Conservation (phyloP, 352 stramenopile species). For the Globisporangium radiosum region DNA sequence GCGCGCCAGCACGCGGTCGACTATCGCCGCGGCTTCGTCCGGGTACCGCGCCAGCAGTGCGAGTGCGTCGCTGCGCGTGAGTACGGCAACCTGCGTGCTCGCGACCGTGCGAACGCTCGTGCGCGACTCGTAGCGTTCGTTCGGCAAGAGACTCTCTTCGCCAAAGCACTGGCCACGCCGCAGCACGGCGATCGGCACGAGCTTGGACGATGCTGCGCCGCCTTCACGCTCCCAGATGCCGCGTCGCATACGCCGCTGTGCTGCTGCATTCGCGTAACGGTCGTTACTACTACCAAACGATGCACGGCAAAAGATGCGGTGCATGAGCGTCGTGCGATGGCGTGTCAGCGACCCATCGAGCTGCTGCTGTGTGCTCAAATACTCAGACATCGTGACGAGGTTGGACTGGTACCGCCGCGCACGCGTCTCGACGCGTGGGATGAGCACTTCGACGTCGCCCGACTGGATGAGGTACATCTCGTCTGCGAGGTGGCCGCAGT, state of each 20-base stretch:
- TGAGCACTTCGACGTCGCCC: conserved; percentile 44
- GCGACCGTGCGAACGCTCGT: conserved; percentile 50
- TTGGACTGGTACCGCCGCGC: conserved; percentile 1
- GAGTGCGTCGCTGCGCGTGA: conserved; percentile 33
- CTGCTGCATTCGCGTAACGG: background rate
- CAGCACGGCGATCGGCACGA: conserved; percentile 34
- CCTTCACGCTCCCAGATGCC: conserved; percentile 3
- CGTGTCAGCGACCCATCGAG: background rate
- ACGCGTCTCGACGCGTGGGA: conserved; percentile 17
- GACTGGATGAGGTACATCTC: conserved; percentile 64
- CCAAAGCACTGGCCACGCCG: conserved; percentile 53
- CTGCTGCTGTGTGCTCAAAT: conserved; percentile 3
- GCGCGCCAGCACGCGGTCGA: conserved; percentile 16
- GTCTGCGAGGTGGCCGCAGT: conserved; percentile 39
- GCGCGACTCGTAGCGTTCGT: conserved; percentile 28
- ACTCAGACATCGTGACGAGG: conserved; percentile 5
- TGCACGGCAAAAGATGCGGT: background rate
- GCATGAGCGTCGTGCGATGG: background rate
- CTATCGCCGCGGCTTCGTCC: conserved; percentile 19
- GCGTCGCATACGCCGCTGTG: background rate
- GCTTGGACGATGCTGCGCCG: background rate
- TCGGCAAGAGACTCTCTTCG: conserved; percentile 39
- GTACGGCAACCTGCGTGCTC: conserved; percentile 38
- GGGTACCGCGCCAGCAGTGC: conserved; percentile 32
- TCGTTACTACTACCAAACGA: background rate